Conservation (phyloP, 306 rosid genomes). For the Gleditsia sinensis region DNA sequence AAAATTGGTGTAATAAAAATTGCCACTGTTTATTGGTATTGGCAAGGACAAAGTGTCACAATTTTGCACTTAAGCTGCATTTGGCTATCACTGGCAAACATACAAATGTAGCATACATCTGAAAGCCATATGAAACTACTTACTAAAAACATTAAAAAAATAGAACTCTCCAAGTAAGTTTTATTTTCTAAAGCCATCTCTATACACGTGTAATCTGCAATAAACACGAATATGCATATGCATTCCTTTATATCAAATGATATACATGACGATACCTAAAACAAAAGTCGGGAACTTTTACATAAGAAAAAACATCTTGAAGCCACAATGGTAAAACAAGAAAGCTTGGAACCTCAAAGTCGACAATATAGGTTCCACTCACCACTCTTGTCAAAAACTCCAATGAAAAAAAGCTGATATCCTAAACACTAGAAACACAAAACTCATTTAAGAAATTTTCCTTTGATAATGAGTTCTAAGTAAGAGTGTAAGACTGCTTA, state of each 20-base stretch:
- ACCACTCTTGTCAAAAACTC: conserved; percentile 22
- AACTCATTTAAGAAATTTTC: neutral
- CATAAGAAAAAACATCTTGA: neutral
- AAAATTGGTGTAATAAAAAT: neutral
- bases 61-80: neutral
- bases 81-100: neutral
- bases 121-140: conserved; percentile 1
- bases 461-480: conserved; percentile 5
- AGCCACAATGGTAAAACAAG: neutral
- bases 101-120: neutral
- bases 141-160: too few species aligned
- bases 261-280: neutral
- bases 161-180: neutral
- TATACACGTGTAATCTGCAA: conserved; percentile 19
- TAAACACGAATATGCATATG: neutral
- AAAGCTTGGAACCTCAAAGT: conserved; percentile 1
- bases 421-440: conserved; percentile 6
- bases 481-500: neutral
- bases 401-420: neutral
- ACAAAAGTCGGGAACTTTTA: neutral
- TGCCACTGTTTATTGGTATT: neutral
- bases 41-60: neutral
- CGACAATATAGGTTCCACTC: neutral
- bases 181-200: conserved; percentile 6
- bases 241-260: neutral